These are phyloP conservation scores for Xylaria polymorpha DNA, from an alignment of 2,329 filamentous ascomycete genomes.

Conservation along the genomic window DNA sequence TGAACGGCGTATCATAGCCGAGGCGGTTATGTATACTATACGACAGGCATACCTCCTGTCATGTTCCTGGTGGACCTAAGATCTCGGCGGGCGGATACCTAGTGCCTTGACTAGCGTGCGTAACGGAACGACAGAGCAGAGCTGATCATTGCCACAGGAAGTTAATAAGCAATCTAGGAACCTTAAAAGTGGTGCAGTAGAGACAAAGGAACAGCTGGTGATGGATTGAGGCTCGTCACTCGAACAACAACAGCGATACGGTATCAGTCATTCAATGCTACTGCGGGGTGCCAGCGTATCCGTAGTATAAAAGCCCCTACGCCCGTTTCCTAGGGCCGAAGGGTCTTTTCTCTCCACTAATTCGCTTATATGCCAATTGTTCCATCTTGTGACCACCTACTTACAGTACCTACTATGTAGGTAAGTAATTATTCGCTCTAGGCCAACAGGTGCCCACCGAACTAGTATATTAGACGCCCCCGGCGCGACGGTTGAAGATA, in stretches of 20 bases:
- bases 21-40: background rate
- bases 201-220: background rate
- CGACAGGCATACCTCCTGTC: background rate
- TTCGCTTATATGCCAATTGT: background rate
- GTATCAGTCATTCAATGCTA: background rate
- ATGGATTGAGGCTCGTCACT: constrained; percentile 21
- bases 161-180: constrained; percentile 1
- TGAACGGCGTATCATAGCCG: background rate
- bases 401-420: background rate
- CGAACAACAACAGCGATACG: constrained; percentile 1
- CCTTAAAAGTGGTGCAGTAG: background rate
- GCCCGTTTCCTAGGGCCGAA: background rate
- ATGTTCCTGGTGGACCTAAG: background rate
- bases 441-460: background rate
- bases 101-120: constrained; percentile 11
- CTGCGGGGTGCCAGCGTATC: background rate
- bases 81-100: constrained; percentile 13
- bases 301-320: background rate
- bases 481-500: background rate
- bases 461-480: background rate
- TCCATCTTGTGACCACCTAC: background rate
- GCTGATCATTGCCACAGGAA: constrained; percentile 27
- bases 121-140: background rate
- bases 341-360: background rate
- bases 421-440: background rate